Evolutionary conservation across 805 yeast species (phyloP).

Genomic region (Monosporozyma aquatica): DNA sequence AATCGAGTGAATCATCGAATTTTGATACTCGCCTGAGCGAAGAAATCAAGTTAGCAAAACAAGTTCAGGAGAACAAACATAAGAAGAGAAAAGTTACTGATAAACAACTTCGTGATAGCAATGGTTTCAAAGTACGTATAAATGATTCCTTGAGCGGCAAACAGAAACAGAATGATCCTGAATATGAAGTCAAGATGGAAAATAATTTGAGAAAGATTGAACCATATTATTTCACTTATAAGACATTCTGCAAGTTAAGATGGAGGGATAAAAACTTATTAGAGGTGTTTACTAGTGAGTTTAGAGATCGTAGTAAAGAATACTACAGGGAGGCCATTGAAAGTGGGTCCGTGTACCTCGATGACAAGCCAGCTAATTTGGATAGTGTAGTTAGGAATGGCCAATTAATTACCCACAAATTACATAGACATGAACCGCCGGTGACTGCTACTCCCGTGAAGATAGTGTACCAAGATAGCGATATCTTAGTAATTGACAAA

Average conservation of each 20-base stretch:
- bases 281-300: slow-evolving; percentile 75
- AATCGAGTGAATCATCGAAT: not conserved
- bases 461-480: slow-evolving; percentile 63
- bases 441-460: slow-evolving; percentile 49
- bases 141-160: slow-evolving; percentile 30
- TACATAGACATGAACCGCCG: slow-evolving; percentile 87
- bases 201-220: slow-evolving; percentile 60
- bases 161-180: slow-evolving; percentile 50
- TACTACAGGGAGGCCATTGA: slow-evolving; percentile 50
- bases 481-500: slow-evolving; percentile 75
- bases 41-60: slow-evolving; percentile 12
- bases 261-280: slow-evolving; percentile 82
- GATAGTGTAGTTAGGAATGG: slow-evolving; percentile 70
- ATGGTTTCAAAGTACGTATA: slow-evolving; percentile 26
- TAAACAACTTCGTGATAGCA: slow-evolving; percentile 17
- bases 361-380: slow-evolving; percentile 50
- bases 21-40: slow-evolving; percentile 11
- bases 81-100: slow-evolving; percentile 9
- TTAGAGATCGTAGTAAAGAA: slow-evolving; percentile 62
- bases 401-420: slow-evolving; percentile 64
- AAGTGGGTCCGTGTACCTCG: slow-evolving; percentile 64
- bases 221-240: slow-evolving; percentile 82
- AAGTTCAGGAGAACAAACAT: slow-evolving; percentile 7
- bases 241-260: slow-evolving; percentile 80
- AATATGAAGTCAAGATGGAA: slow-evolving; percentile 47